phyloP scores from a whole-genome alignment of 2,329 filamentous ascomycete species.

The Trichoderma arundinaceum region DNA sequence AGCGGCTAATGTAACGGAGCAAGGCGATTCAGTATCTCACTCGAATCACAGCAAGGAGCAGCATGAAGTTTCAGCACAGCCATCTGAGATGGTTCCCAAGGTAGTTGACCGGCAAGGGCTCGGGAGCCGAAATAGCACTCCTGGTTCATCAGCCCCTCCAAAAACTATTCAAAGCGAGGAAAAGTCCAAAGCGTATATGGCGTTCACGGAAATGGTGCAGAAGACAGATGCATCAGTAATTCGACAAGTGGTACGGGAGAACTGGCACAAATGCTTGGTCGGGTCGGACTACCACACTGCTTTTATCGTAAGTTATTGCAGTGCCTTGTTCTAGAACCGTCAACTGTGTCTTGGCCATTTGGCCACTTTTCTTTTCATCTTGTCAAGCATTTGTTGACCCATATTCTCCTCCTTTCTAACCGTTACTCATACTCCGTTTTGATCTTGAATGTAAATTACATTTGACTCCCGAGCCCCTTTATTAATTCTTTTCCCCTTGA shows the following conservation, averaged over 20 bases:
- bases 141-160: background rate
- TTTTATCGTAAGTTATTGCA: conserved; percentile 55
- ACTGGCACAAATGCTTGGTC: conserved; percentile 56
- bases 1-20: background rate
- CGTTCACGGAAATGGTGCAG: conserved; percentile 43
- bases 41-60: background rate
- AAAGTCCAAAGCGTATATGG: conserved; percentile 34
- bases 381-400: no score
- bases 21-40: background rate
- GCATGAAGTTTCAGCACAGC: background rate
- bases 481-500: background rate
- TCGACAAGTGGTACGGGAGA: conserved; percentile 55
- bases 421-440: background rate
- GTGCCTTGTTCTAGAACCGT: background rate
- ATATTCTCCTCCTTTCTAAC: background rate
- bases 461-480: background rate
- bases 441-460: no score
- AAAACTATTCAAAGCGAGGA: background rate
- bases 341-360: no score
- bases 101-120: background rate
- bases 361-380: background rate
- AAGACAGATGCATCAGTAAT: conserved; percentile 53
- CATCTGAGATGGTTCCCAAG: background rate
- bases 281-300: conserved; percentile 59
- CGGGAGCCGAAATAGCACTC: background rate